A percentile compares a stretch with the other conserved stretches of the same genome.
Evolutionary conservation across 331 rosid species (phyloP).

Genomic region (Spiraea crenata): DNA sequence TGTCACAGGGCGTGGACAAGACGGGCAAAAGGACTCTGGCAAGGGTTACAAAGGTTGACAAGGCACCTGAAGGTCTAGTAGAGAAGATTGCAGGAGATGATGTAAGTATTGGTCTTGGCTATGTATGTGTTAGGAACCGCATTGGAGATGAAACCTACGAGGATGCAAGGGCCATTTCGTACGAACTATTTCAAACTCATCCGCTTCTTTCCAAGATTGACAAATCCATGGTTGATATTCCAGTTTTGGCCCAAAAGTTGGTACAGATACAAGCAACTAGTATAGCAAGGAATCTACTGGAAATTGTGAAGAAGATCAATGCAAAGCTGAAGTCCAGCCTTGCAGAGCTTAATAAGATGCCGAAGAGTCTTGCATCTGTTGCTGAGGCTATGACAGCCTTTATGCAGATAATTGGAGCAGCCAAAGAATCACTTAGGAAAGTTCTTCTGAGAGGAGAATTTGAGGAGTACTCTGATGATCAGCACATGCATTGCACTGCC

Average conservation of each 20-base stretch:
- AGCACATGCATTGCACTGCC: not conserved
- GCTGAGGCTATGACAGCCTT: constrained; percentile 2
- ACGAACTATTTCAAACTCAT: not conserved
- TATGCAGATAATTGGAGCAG: not conserved
- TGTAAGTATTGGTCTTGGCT: not conserved
- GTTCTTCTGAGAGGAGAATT: constrained; percentile 7
- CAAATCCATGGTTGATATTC: not conserved
- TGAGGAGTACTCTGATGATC: not conserved
- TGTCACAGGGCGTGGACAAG: not conserved
- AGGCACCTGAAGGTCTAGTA: not conserved
- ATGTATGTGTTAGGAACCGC: not conserved
- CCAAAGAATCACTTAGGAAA: not conserved
- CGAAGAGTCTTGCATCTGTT: not conserved
- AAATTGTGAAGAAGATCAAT: constrained; percentile 3
- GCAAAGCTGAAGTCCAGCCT: not conserved
- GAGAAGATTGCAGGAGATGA: not conserved
- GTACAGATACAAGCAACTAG: constrained; percentile 9
- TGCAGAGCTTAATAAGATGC: not conserved
- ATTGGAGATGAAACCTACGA: constrained; percentile 1
- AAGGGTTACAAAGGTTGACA: not conserved
- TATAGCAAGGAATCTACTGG: constrained; percentile 1
- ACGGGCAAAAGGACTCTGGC: not conserved
- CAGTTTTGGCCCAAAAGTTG: constrained; percentile 1
- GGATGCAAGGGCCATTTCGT: not conserved
- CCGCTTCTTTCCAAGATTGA: not conserved